Base-by-base conservation (phyloP, 202 grass and related monocot species). In the Brachypodium distachyon region DNA sequence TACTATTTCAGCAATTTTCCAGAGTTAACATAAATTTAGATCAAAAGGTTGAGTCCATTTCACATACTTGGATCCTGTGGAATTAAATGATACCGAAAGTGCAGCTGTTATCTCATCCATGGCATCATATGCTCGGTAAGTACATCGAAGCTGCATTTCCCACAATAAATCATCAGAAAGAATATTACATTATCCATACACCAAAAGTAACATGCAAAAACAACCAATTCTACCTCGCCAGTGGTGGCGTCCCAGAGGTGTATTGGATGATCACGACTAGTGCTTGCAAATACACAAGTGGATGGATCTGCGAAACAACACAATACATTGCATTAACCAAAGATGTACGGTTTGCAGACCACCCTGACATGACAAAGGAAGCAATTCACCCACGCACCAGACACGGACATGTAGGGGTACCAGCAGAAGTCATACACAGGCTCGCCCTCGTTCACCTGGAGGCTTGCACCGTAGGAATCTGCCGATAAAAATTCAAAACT, bases 41-140 rank as follows among this genome's bases (percentile, higher is more conserved):
- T 23, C 67, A 67, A 12, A 51, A 2, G 34, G 33, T 43, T 27
- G 31, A 65, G 22, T 55, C 59, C 12, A 77, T 27, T 3, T 0
- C 51, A 57, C 61, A 84, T 99, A 99, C 96, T 93, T 99, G 5
- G 89, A 82, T 63, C 91, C 87, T 18, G 87, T 79, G 69, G 89
- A 85, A 74, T 99, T 99, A 78, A 99, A 99, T 37, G 92, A 95
- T 76, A 99, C 25, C 21, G 96, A 96, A 81, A 99, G 89, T 22
- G 96, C 92, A 47, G 96, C 83, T 2, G 89, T 61, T 81, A 99
- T 93, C 72, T 99, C 92, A 85, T 99, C 96, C 89, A 96, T 83
- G 50, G 87, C 89, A 87, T 99, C 92, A 61, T 95, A 95, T 16
- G 92, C 96, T 78, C 96, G 88, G 61, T 99, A 99, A 31, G 92